phyloP scores from a whole-genome alignment of 371 early-diverging fungal genomes.

The Mucor circinelloides region DNA sequence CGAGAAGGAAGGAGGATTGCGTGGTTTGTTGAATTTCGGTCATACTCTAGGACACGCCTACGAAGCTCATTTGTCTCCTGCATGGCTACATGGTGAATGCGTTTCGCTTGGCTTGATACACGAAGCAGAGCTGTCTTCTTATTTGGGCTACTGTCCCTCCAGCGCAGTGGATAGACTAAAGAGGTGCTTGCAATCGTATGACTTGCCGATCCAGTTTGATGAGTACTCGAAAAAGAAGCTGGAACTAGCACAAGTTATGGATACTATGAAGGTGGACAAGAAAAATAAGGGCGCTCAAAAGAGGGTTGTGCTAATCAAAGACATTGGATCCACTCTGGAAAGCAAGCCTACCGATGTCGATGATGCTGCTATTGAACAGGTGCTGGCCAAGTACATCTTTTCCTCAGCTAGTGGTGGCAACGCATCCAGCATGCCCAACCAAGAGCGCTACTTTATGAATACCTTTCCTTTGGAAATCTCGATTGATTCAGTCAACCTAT shows the following conservation, averaged over 20 bases:
- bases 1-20: constrained; percentile 89
- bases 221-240: constrained; percentile 51
- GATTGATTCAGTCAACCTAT: not conserved
- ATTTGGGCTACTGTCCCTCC: constrained; percentile 73
- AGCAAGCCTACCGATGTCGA: constrained; percentile 70
- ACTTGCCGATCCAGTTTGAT: constrained; percentile 75
- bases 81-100: constrained; percentile 92
- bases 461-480: not conserved
- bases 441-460: not conserved
- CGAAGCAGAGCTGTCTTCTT: constrained; percentile 86
- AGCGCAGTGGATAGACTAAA: constrained; percentile 77
- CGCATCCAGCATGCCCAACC: not conserved
- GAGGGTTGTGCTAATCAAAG: constrained; percentile 78
- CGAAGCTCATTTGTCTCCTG: constrained; percentile 87
- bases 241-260: constrained; percentile 72
- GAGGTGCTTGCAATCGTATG: constrained; percentile 79
- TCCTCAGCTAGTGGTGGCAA: not conserved
- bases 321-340: constrained; percentile 82
- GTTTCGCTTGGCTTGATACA: constrained; percentile 91
- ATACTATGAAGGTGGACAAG: constrained; percentile 90
- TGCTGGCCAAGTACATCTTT: constrained; percentile 60
- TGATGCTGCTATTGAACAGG: constrained; percentile 74
- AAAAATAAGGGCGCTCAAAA: constrained; percentile 88
- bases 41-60: constrained; percentile 95
- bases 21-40: constrained; percentile 94